Evolutionary conservation across 352 stramenopile species (phyloP).

Genomic region (Globisporangium heterothallicum): DNA sequence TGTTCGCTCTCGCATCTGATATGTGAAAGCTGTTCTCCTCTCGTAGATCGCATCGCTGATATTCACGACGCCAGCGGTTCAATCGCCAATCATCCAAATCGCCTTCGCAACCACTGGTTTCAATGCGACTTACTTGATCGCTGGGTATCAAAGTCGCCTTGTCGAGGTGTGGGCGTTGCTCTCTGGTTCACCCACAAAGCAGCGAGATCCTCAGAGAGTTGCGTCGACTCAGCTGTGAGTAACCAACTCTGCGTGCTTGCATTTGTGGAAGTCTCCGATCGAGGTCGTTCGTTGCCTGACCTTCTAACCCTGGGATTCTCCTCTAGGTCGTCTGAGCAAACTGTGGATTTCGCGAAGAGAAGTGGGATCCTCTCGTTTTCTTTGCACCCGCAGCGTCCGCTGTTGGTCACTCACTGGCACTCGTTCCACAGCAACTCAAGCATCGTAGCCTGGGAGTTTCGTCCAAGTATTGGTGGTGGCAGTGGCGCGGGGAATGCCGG

Average conservation of each 20-base stretch:
- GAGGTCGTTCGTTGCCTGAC: too few species aligned
- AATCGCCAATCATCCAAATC: slow-evolving; percentile 41
- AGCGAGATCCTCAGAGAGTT: slow-evolving; percentile 25
- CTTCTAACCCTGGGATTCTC: neutral
- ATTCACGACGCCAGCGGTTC: slow-evolving; percentile 25
- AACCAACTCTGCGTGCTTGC: neutral
- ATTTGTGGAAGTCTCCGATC: too few species aligned
- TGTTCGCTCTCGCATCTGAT: too few species aligned
- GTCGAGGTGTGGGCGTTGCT: slow-evolving; percentile 49
- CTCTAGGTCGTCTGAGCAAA: slow-evolving; percentile 32
- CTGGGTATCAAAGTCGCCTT: slow-evolving; percentile 48
- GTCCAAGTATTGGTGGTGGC: slow-evolving; percentile 18
- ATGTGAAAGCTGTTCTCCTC: neutral
- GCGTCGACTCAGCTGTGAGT: slow-evolving; percentile 28
- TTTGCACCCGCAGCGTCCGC: slow-evolving; percentile 34
- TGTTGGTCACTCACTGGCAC: slow-evolving; percentile 48
- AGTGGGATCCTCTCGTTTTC: slow-evolving; percentile 36
- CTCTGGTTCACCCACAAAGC: slow-evolving; percentile 2
- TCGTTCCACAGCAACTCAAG: slow-evolving; percentile 11
- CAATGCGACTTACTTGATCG: slow-evolving; percentile 28
- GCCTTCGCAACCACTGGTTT: slow-evolving; percentile 20
- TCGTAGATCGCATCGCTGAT: slow-evolving; percentile 21
- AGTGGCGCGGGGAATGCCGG: slow-evolving; percentile 20
- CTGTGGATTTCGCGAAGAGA: slow-evolving; percentile 45
- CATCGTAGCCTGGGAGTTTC: slow-evolving; percentile 13